Evolutionary conservation across 768 basidiomycete species (phyloP), one percentile per base, ranked within the genome.

Genomic region (Leccinum boreale): DNA sequence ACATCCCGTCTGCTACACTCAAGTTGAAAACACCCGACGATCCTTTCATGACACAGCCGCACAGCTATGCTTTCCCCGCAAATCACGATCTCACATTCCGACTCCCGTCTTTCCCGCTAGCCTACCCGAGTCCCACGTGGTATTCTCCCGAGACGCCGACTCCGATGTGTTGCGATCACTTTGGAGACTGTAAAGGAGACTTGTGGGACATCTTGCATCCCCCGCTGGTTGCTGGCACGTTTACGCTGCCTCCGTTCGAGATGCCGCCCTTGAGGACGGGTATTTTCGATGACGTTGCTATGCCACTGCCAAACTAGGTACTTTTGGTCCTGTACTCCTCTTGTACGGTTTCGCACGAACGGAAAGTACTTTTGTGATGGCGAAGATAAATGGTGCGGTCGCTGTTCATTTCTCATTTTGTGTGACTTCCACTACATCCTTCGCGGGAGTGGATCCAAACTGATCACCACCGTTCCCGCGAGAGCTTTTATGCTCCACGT

Each of bases 121-220:
- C 36, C 47, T 45, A 17, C 44, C 21, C 45, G 39, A 35, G 29
- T 7, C 31, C 55, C 5, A 3, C 10, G 31, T 14, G 46, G n/a
- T 58, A 54, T 17, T 42, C 33, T 4, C 69, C 67, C 0, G 68
- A 69, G 33, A 70, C 68, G 26, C 68, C 68, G 11, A 68, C 69
- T 8, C 68, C 68, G 5, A 70, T 62, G 62, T 56, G 45, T 23
- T 70, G 69, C 2, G 54, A 59, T 50, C 67, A 69, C 53, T 24
- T 58, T 45, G 69, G 66, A 12, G 64, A 66, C 14, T 70, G 66
- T 31, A 52, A 44, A 4, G 64, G 62, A 24, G 24, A 24, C 24
- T 24, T 64, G 44, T 70, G 65, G 69, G 69, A 70, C 19, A 48
- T 64, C 8, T 35, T 66, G 17, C 68, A 70, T 26, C 67, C 66